A percentile compares a stretch with the other conserved stretches of the same genome.
These are phyloP conservation scores for Arctostaphylos glauca DNA, from an alignment of 148 eudicot species.

Conservation along the genomic window DNA sequence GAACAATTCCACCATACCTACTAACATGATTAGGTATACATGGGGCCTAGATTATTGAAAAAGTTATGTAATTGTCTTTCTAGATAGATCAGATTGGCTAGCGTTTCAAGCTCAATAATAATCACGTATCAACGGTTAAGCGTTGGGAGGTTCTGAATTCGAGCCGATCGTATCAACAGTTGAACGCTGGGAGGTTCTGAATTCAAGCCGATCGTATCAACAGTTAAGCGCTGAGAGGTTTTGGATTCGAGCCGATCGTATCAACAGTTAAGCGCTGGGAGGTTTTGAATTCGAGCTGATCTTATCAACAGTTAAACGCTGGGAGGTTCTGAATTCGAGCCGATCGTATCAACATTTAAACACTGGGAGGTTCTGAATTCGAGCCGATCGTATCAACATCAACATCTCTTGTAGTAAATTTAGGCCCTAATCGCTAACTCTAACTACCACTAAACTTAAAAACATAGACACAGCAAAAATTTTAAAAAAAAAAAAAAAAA, in stretches of 20 bases:
- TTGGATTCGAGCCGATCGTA: too few relatives aligned
- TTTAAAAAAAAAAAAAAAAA: too few relatives aligned
- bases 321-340: background rate
- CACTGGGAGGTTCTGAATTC: too few relatives aligned
- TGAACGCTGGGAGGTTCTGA: background rate
- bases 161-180: background rate
- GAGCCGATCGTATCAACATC: too few relatives aligned
- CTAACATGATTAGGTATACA: conserved; percentile 25
- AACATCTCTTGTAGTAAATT: too few relatives aligned
- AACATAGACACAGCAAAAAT: too few relatives aligned
- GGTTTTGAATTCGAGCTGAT: background rate
- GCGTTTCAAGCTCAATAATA: background rate
- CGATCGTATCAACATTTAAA: background rate
- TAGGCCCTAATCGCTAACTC: too few relatives aligned
- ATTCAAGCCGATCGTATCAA: background rate
- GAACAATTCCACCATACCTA: conserved; percentile 5
- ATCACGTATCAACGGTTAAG: too few relatives aligned
- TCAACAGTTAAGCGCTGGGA: background rate
- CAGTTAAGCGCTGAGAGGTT: too few relatives aligned
- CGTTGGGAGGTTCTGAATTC: background rate
- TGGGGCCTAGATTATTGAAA: conserved; percentile 10
- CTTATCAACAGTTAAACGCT: background rate
- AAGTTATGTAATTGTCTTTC: background rate
- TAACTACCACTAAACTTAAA: too few relatives aligned
- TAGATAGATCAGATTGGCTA: background rate